Base-by-base conservation (phyloP, 176 grass and related monocot species). In the Carex kokanica region DNA sequence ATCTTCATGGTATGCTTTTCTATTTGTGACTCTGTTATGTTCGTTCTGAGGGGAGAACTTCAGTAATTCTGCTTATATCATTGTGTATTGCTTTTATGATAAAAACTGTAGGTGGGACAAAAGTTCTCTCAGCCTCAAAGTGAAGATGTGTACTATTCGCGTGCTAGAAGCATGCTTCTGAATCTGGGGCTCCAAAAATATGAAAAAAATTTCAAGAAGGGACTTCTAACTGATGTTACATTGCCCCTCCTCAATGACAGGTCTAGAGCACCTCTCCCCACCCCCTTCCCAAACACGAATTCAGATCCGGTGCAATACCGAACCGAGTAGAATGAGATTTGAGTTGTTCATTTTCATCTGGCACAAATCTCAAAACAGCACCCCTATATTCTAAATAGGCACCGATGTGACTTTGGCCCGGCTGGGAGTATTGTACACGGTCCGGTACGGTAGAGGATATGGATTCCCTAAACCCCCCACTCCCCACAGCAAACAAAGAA, bases 141-240 rank as follows among this genome's bases (percentile, higher is more conserved):
- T 89, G 96, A 95, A 66, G 96, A 99, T 83, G 18, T 86, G 5
- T 86, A 86, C 79, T 99, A 99, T 63, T 90, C 93, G 59, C 84
- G 45, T 85, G 87, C 80, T 86, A 95, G 78, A 91, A 88, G 81
- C 83, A 93, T 99, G 88, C 58, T 99, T 83, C 84, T 86, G 20
- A 84, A 75, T 58, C 85, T 99, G 83, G 93, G 96, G 65, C 96
- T 99, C 72, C 88, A 99, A 83, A 99, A 93, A 69, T 99, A 99
- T 78, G 96, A 95, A 65, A 99, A 93, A 77, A 93, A 99, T 85
- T 95, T 99, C 86, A 95, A 95, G 88, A 99, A 90, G 81, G 96
- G 96, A 54, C 89, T 99, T 74, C 86, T 99, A 36, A 93, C 88
- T 58, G 96, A 99, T 93, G 80, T 67, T 84, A 99, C 93, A 53